These are phyloP conservation scores for Tardiomyces digboiensis DNA, from an alignment of 1,139 yeast genomes.

Conservation along the genomic window DNA sequence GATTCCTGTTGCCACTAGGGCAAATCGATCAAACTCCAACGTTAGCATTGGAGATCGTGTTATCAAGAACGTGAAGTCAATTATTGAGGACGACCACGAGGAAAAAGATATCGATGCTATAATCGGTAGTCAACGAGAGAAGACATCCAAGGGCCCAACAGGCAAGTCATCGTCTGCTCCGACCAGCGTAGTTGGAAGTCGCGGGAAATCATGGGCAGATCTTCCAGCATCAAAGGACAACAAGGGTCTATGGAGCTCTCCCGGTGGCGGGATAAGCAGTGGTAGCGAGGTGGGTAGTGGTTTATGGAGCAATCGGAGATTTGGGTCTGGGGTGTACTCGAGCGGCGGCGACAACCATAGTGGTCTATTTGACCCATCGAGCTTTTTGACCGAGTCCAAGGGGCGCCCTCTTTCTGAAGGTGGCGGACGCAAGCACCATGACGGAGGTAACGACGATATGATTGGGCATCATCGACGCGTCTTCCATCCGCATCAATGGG, in stretches of 20 bases:
- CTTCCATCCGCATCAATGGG: neutral
- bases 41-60: neutral
- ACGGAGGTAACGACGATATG: neutral
- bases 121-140: neutral
- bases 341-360: neutral
- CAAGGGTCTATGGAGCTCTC: neutral
- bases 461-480: neutral
- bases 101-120: too few relatives aligned
- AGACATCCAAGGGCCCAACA: neutral
- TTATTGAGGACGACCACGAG: neutral
- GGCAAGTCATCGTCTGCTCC: constrained; percentile 1
- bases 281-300: neutral
- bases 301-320: neutral
- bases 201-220: neutral
- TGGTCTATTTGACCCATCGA: neutral
- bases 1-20: neutral
- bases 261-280: neutral
- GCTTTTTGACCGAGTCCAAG: neutral
- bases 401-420: neutral
- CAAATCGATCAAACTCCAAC: neutral
- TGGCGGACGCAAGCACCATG: neutral
- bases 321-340: neutral
- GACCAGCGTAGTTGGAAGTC: neutral
- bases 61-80: neutral
- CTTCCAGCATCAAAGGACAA: neutral